Conservation (phyloP, 768 basidiomycete genomes). For the Mycena crocata region DNA sequence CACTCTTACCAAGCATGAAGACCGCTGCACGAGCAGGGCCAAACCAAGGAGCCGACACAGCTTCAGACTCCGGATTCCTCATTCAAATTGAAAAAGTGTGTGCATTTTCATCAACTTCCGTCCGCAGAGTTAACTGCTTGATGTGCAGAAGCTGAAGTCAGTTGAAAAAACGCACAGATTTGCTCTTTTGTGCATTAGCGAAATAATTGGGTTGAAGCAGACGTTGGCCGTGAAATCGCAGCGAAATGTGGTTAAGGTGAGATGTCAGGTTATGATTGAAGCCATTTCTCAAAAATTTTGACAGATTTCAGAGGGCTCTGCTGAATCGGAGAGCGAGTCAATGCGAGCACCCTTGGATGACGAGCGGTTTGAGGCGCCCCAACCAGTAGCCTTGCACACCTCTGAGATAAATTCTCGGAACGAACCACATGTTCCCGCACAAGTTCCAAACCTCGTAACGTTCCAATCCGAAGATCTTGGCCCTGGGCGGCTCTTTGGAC, state of each 20-base stretch:
- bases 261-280: not conserved
- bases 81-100: slow-evolving; percentile 3
- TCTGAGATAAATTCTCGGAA: not conserved
- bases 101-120: too few species aligned
- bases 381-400: not conserved
- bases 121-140: not conserved
- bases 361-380: not conserved
- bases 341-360: too few species aligned
- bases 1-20: not conserved
- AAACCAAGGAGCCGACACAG: too few species aligned
- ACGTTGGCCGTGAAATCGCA: not conserved
- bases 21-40: not conserved
- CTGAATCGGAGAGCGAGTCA: too few species aligned
- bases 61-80: not conserved
- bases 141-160: slow-evolving; percentile 2
- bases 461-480: not conserved
- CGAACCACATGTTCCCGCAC: not conserved
- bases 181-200: not conserved
- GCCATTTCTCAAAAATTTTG: not conserved
- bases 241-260: not conserved
- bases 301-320: not conserved
- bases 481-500: not conserved
- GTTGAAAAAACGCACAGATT: slow-evolving; percentile 8
- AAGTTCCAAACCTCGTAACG: not conserved
- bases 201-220: slow-evolving; percentile 3